phyloP scores from a whole-genome alignment of 2,329 filamentous ascomycete genomes.

The Aureobasidium sp. region DNA sequence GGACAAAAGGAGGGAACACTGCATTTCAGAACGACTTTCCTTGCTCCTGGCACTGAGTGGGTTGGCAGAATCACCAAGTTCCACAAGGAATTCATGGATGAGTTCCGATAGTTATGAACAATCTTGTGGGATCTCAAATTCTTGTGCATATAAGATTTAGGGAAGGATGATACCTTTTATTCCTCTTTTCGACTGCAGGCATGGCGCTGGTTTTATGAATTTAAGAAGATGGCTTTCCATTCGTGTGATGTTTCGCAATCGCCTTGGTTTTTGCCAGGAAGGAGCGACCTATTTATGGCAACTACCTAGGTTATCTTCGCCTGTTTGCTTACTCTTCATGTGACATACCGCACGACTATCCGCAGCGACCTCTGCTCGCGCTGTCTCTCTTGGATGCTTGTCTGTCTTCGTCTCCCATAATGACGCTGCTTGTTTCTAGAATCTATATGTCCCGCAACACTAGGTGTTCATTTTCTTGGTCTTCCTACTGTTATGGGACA shows the following conservation, averaged over 20 bases:
- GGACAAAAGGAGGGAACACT: constrained; percentile 85
- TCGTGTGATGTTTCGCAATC: not conserved
- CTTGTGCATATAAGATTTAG: not conserved
- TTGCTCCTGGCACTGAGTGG: constrained; percentile 95
- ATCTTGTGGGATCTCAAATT: not conserved
- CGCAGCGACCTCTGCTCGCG: not conserved
- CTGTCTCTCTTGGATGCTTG: no score
- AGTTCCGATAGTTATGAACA: constrained; percentile 47
- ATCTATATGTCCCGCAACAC: no score
- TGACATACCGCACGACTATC: not conserved
- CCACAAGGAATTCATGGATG: constrained; percentile 81
- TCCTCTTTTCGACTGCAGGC: not conserved
- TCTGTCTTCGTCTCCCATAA: no score
- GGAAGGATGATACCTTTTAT: not conserved
- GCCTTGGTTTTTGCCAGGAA: not conserved
- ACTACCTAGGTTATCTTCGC: not conserved
- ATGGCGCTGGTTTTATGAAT: not conserved
- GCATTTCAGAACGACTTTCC: constrained; percentile 94
- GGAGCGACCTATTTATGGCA: not conserved
- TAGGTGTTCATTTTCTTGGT: no score
- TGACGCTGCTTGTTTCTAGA: no score
- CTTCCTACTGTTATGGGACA: no score
- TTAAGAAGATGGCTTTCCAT: not conserved
- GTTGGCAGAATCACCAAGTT: constrained; percentile 80
- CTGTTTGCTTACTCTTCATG: not conserved